Evolutionary conservation across 805 yeast genomes (phyloP), one percentile per base, ranked within the genome.

Genomic region (Pichia occidentalis): DNA sequence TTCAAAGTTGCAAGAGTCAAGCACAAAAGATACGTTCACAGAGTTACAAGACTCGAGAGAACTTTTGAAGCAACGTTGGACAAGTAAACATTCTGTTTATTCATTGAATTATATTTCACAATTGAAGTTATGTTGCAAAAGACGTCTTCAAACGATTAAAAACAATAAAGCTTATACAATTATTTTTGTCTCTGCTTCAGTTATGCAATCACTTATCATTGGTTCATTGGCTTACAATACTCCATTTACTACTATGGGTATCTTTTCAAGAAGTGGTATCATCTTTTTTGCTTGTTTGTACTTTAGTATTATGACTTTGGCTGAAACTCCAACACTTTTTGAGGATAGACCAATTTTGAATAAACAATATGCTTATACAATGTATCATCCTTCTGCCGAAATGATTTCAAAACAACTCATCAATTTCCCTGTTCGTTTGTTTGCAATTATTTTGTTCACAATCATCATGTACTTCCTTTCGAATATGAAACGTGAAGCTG

Each of bases 361-460:
- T 48, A 79, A 78, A 53, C 86, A 79, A 51, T 71, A 72, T 50
- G 68, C 77, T 20, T 78, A 74, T 48, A 73, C 80, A 12, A 62
- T 79, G 61, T 77, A 73, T 54, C 72, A 77, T 43, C 76, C 78
- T 13, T 70, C 84, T 17, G 81, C 82, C 19, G 84, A 78, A 56
- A 71, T 80, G 8, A 45, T 79, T 30, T 74, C 80, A 8, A 68
- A 68, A 42, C 70, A 73, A 46, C 52, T 78, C 24, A 68, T 78
- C 30, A 77, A 74, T 50, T 54, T 76, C 35, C 85, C 84, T 3
- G 63, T 71, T 29, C 75, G 77, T 49, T 58, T 73, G 29, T 48
- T 71, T 57, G 71, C 75, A 13, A 64, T 70, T 36, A 36, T 73
- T 25, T 53, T 70, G 34, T 63, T 77, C 45, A 68, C 75, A 0